phyloP scores from a whole-genome alignment of 306 rosid species.

The Ormosia semicastrata region DNA sequence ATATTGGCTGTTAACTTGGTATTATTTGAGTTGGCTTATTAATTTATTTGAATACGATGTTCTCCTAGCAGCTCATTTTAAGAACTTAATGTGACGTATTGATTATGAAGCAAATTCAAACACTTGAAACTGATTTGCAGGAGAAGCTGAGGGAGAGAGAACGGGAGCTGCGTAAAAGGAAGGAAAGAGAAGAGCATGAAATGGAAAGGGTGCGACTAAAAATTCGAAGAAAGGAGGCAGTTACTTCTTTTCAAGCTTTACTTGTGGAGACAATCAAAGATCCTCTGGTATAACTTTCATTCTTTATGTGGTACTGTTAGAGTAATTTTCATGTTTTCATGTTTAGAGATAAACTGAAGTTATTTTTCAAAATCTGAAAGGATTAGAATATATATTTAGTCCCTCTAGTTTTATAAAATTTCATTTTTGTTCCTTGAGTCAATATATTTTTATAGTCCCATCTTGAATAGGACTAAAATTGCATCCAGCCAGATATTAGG shows the following conservation, averaged over 20 bases:
- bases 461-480: slow-evolving; percentile 6
- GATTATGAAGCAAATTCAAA: slow-evolving; percentile 1
- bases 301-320: background rate
- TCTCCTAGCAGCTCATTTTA: background rate
- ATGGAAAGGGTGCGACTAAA: slow-evolving; percentile 84
- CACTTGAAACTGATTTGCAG: slow-evolving; percentile 45
- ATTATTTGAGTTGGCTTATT: background rate
- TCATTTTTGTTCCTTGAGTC: slow-evolving; percentile 3
- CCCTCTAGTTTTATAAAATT: background rate
- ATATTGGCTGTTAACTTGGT: background rate
- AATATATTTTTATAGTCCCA: background rate
- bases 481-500: background rate
- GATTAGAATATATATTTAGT: background rate
- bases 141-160: slow-evolving; percentile 94
- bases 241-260: slow-evolving; percentile 85
- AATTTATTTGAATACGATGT: background rate
- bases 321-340: background rate
- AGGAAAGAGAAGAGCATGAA: slow-evolving; percentile 99
- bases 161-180: slow-evolving; percentile 85
- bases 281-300: slow-evolving; percentile 63
- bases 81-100: background rate
- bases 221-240: slow-evolving; percentile 90
- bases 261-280: slow-evolving; percentile 94
- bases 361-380: background rate
- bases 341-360: background rate